Evolutionary conservation across 805 yeast genomes (phyloP), one percentile per base, ranked within the genome.

Genomic region (Candida nanaspora): DNA sequence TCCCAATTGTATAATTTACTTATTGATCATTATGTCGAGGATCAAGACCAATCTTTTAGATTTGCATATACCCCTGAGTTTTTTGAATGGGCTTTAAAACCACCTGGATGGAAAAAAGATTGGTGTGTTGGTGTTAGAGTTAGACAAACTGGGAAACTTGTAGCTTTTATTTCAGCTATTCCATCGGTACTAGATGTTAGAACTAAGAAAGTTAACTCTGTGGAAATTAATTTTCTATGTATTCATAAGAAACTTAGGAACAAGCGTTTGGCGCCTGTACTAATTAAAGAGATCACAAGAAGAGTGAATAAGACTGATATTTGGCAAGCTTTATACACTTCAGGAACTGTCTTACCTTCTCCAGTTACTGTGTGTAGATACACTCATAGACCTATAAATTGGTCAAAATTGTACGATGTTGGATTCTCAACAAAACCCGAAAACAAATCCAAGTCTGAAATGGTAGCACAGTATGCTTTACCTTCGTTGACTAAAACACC

Each of bases 321-420:
- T 45, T 93, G 97, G 96, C 97, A 89, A 61, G 98, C 98, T 0
- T 72, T 93, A 45, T 87, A 86, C 63, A 91, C 98, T 9, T 95
- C 91, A 0, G 98, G 98, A 10, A 78, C 81, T 3, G 81, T 87
- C 2, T 69, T 93, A 42, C 98, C 98, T 19, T 80, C 89, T n/a
- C 98, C 98, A 0, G 76, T 91, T 4, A 69, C 95, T 11, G 79
- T 86, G 2, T 82, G 94, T 58, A 75, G 97, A 45, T 93, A 93
- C 61, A 83, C 85, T 33, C 98, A 93, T 64, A 83, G 98, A 52
- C 94, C 97, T 2, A 66, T 93, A 48, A 84, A 93, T 57, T 93
- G 98, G 98, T 66, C 78, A 13, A 91, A 86, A 56, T 71, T 93
- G 20, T 70, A 84, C 54, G 96, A 87, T 40, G 95, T 88, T 41